phyloP scores from a whole-genome alignment of 805 yeast genomes.

The Zygotorulaspora florentina region DNA sequence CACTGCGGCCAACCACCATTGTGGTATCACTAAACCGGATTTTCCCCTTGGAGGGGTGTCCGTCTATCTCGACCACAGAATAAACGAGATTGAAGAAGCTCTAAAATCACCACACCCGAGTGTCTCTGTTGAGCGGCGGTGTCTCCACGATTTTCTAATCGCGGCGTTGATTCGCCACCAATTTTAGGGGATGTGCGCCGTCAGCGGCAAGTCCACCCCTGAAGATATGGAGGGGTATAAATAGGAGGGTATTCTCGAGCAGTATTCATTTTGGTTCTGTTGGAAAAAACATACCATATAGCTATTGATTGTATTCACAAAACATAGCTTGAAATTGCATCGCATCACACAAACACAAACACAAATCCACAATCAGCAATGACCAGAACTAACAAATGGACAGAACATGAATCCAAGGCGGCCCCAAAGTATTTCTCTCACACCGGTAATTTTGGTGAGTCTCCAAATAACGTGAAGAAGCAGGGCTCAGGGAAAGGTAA shows the following conservation, averaged over 20 bases:
- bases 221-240: slow-evolving; percentile 1
- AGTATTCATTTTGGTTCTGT: background rate
- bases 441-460: slow-evolving; percentile 60
- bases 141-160: background rate
- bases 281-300: background rate
- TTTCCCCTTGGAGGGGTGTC: background rate
- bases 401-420: slow-evolving; percentile 52
- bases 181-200: background rate
- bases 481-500: slow-evolving; percentile 82
- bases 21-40: no score
- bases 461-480: slow-evolving; percentile 76
- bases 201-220: slow-evolving; percentile 1
- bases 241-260: background rate
- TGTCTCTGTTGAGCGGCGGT: background rate
- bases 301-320: no score
- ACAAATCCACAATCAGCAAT: slow-evolving; percentile 32
- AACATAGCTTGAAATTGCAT: background rate
- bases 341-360: slow-evolving; percentile 1
- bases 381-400: slow-evolving; percentile 82
- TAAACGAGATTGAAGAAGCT: no score
- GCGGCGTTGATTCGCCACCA: background rate
- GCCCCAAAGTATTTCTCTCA: slow-evolving; percentile 75
- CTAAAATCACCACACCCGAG: no score
- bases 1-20: no score
- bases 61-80: background rate